These are phyloP conservation scores for Naganishia liquefaciens DNA, from an alignment of 1,284 basidiomycete genomes.

Conservation along the genomic window DNA sequence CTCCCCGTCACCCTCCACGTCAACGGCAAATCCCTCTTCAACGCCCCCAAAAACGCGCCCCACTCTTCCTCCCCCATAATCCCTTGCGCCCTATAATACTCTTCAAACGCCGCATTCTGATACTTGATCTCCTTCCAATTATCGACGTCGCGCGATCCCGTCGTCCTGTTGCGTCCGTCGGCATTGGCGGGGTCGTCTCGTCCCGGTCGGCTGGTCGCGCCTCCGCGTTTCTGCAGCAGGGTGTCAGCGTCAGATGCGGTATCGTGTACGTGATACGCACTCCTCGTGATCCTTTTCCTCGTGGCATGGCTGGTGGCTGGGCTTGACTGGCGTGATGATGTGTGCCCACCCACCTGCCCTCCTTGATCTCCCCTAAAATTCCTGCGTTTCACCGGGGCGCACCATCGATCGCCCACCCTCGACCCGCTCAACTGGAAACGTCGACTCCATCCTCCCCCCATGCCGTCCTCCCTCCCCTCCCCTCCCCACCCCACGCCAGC, in stretches of 20 bases:
- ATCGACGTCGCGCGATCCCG: slow-evolving; percentile 15
- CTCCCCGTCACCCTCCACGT: slow-evolving; percentile 92
- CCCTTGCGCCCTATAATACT: slow-evolving; percentile 43
- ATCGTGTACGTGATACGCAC: neutral
- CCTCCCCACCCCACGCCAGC: neutral
- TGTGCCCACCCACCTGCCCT: neutral
- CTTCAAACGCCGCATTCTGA: slow-evolving; percentile 25
- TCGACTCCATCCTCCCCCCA: neutral
- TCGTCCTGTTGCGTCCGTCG: too few relatives aligned
- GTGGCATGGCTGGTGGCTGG: neutral
- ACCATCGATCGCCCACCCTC: slow-evolving; percentile 1
- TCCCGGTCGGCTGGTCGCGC: slow-evolving; percentile 4
- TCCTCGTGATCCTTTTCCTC: slow-evolving; percentile 20
- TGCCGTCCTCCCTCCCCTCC: neutral
- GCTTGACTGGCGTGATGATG: too few relatives aligned
- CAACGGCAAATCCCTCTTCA: slow-evolving; percentile 79
- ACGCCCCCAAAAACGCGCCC: slow-evolving; percentile 68
- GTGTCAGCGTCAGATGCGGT: neutral
- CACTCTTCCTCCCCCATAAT: slow-evolving; percentile 66
- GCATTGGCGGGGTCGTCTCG: slow-evolving; percentile 1
- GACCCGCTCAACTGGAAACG: neutral
- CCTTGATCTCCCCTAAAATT: neutral
- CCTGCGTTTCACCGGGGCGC: neutral
- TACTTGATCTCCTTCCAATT: slow-evolving; percentile 25
- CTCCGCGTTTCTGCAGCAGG: slow-evolving; percentile 14